Conservation (phyloP, 805 yeast species). For the Grigorovia humatica region DNA sequence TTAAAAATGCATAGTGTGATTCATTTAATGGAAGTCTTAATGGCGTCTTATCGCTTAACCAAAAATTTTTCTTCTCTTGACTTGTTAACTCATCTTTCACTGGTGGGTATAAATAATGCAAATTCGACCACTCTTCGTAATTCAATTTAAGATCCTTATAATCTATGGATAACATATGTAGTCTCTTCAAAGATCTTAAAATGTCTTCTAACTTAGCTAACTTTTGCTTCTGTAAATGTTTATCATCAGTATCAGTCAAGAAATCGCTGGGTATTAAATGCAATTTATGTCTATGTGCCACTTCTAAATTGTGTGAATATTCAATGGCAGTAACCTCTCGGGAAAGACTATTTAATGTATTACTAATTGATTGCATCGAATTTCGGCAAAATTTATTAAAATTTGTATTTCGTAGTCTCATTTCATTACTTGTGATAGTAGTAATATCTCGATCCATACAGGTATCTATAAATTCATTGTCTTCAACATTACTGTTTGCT, state of each 20-base stretch:
- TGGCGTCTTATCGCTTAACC: conserved; percentile 64
- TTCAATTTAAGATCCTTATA: conserved; percentile 13
- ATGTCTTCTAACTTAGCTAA: conserved; percentile 9
- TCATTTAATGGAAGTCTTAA: conserved; percentile 59
- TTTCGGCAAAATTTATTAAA: not conserved
- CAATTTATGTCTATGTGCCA: not conserved
- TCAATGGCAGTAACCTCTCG: not conserved
- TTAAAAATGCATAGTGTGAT: conserved; percentile 46
- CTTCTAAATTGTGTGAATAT: not conserved
- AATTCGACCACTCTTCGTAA: conserved; percentile 20
- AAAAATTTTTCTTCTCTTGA: conserved; percentile 29
- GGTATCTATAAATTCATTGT: not conserved
- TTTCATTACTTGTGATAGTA: not conserved
- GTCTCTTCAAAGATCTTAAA: conserved; percentile 10
- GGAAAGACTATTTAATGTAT: not conserved
- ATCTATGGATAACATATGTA: conserved; percentile 13
- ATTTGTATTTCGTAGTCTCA: not conserved
- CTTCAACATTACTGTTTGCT: not conserved
- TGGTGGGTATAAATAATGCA: conserved; percentile 1
- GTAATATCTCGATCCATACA: not conserved
- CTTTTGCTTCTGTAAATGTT: not conserved
- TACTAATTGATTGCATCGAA: not conserved
- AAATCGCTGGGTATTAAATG: not conserved
- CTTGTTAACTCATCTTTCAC: not conserved
- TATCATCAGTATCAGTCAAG: not conserved